A percentile compares a stretch with the other conserved stretches of the same genome.
Conservation (phyloP, 2,329 filamentous ascomycete species). For the Aspergillus sp. region DNA sequence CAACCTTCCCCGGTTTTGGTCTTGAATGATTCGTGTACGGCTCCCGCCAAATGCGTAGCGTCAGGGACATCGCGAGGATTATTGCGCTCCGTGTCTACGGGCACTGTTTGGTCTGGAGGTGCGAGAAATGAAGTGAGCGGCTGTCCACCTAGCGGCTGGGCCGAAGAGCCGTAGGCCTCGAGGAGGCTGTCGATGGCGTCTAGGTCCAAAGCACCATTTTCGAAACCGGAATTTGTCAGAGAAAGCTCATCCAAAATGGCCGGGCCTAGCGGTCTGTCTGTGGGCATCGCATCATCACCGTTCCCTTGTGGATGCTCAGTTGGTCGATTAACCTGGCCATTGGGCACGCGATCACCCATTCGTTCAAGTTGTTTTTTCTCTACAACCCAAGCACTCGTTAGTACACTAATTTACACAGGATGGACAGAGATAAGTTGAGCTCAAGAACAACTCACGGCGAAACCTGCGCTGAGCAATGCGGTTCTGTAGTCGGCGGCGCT, state of each 20-base stretch:
- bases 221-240: neutral
- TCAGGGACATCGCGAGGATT: neutral
- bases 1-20: neutral
- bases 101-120: neutral
- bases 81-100: no score
- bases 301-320: neutral
- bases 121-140: neutral
- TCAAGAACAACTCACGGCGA: neutral
- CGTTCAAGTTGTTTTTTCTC: neutral
- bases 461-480: conserved; percentile 8
- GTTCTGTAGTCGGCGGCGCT: conserved; percentile 7
- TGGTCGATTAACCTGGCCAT: neutral
- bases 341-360: neutral
- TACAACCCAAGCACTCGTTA: no score
- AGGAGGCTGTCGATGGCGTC: neutral
- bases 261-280: neutral
- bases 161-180: neutral
- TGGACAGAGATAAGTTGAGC: no score
- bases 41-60: neutral
- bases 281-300: neutral
- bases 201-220: neutral
- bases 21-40: neutral
- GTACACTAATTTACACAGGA: no score
- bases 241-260: neutral
- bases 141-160: neutral